Evolutionary conservation across 2,329 filamentous ascomycete species (phyloP), one percentile per base, ranked within the genome.

Genomic region (Fusarium sp.): DNA sequence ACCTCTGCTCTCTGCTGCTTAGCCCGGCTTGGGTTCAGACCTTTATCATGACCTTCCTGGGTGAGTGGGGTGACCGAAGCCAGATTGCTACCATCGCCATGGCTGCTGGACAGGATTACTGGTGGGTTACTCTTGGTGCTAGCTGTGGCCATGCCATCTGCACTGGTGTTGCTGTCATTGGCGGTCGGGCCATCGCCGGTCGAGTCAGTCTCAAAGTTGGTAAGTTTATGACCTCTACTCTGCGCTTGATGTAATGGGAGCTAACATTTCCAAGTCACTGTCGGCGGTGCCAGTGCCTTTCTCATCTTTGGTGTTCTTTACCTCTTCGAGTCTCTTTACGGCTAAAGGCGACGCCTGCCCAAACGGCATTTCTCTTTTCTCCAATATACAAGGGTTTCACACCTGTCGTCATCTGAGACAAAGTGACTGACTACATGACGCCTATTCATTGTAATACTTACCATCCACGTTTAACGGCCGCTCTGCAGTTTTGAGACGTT

Each of bases 51-150:
- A 99, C 97, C 3, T 99, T 99, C 85, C 86, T 99, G 33, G 97
- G 97, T 45, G 97, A 99, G 83, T 99, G 97, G 97, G 97, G 97
- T 67, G 97, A 99, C 80, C 92, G 97, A 76, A 97, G 94, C 82
- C 97, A 99, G 85, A 98, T 99, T 79, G 97, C 97, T 24, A 99
- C 97, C 0, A 97, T 99, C 81, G 97, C 97, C 64, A 99, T 99
- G 97, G 97, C 97, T 59, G 96, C 97, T 37, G 97, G 97, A 22
- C 94, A 97, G 83, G 97, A 99, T 82, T 99, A 98, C 83, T 98
- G 96, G 96, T 98, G 95, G 94, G 97, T 99, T 39, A 98, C 95
- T 5, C 87, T 95, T 56, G 97, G 97, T 68, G 96, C 97, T 2
- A 90, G 97, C 39, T 88, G 90, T 56, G 97, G 97, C 11, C 97